phyloP scores from a whole-genome alignment of 805 yeast species.

The Saccharomycopsis sp. region DNA sequence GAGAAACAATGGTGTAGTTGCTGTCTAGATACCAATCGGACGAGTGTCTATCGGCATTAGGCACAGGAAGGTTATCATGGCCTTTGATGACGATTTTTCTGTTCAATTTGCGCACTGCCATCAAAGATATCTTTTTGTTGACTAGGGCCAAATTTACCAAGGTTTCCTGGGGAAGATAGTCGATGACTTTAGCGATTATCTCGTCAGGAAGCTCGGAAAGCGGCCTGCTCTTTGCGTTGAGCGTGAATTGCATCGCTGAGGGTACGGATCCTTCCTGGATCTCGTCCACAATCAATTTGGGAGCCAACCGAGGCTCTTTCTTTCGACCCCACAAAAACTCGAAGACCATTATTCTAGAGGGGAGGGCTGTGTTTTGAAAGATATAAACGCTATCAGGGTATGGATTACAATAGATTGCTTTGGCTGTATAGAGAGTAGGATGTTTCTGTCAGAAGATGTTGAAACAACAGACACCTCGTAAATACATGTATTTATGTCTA shows the following conservation, averaged over 20 bases:
- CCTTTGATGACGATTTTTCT: conserved; percentile 31
- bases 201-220: background rate
- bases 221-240: conserved; percentile 5
- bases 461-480: no score
- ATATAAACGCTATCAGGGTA: no score
- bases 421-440: no score
- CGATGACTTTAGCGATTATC: conserved; percentile 18
- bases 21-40: conserved; percentile 30
- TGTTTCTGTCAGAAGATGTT: no score
- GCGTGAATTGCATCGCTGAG: background rate
- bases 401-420: no score
- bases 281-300: background rate
- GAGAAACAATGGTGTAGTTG: conserved; percentile 30
- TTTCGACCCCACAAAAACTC: conserved; percentile 1
- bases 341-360: conserved; percentile 6
- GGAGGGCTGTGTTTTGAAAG: no score
- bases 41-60: conserved; percentile 4
- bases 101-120: conserved; percentile 33
- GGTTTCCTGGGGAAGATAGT: conserved; percentile 35
- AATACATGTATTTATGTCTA: no score
- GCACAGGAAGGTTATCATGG: conserved; percentile 28
- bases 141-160: conserved; percentile 30
- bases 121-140: conserved; percentile 27
- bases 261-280: background rate
- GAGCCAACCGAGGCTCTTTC: background rate